Percentiles rank a stretch among this genome's conserved stretches.
Conservation (phyloP, 345 rosid genomes). For the Sonneratia caseolaris region DNA sequence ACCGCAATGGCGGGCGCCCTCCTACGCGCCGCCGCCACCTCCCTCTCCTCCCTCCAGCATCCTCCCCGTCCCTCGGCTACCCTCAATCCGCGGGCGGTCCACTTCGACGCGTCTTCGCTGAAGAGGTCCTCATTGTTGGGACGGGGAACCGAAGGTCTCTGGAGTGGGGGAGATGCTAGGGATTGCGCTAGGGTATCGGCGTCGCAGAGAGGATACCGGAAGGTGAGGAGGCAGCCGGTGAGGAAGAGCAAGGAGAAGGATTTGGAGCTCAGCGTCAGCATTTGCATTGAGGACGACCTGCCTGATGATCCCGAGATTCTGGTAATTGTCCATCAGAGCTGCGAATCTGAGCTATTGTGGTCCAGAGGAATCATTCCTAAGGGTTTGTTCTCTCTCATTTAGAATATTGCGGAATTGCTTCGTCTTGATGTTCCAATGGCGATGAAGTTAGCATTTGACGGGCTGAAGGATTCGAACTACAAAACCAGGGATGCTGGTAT, state of each 20-base stretch:
- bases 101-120: slow-evolving; percentile 7
- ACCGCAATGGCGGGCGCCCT: slow-evolving; percentile 44
- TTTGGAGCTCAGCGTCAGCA: slow-evolving; percentile 65
- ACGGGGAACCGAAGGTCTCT: slow-evolving; percentile 31
- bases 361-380: neutral
- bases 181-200: slow-evolving; percentile 21
- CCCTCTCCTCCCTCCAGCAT: slow-evolving; percentile 11
- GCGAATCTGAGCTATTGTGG: neutral
- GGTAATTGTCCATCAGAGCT: slow-evolving; percentile 24
- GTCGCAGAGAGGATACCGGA: slow-evolving; percentile 57
- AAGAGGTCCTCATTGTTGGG: slow-evolving; percentile 12
- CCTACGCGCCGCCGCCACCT: slow-evolving; percentile 31
- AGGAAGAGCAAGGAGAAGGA: slow-evolving; percentile 48
- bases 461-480: slow-evolving; percentile 43
- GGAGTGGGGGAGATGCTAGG: slow-evolving; percentile 21
- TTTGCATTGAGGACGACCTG: slow-evolving; percentile 73
- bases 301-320: slow-evolving; percentile 80
- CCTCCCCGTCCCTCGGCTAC: slow-evolving; percentile 7
- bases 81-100: slow-evolving; percentile 10
- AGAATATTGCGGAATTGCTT: slow-evolving; percentile 87
- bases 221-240: slow-evolving; percentile 34
- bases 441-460: slow-evolving; percentile 67
- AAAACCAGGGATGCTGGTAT: slow-evolving; percentile 70
- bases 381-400: slow-evolving; percentile 2
- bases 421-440: slow-evolving; percentile 78